Conservation (phyloP, 73 alveolate genomes). For the Paramecium sexaurelia region DNA sequence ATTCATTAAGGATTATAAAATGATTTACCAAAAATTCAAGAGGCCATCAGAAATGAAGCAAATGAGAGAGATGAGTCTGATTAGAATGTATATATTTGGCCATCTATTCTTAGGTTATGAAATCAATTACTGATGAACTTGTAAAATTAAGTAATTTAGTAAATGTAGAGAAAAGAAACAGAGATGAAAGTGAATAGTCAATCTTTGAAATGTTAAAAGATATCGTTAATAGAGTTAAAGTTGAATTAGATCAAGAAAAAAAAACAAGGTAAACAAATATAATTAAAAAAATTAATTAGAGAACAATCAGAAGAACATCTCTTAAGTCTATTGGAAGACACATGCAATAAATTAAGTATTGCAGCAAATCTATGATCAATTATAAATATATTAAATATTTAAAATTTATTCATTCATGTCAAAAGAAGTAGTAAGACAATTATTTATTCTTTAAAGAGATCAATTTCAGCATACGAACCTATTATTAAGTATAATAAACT, state of each 20-base stretch:
- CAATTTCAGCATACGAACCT: constrained; percentile 52
- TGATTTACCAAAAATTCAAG: constrained; percentile 92
- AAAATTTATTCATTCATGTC: background rate
- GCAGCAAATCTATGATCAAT: constrained; percentile 74
- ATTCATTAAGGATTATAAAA: constrained; percentile 61
- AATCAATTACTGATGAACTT: constrained; percentile 83
- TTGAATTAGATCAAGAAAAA: constrained; percentile 89
- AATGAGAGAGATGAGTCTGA: constrained; percentile 84
- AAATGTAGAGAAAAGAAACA: constrained; percentile 80
- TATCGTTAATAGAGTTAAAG: constrained; percentile 85
- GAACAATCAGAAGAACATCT: constrained; percentile 90
- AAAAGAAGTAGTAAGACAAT: background rate
- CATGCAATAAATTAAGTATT: constrained; percentile 86
- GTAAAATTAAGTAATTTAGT: constrained; percentile 71
- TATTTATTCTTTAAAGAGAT: background rate
- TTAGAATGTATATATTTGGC: background rate
- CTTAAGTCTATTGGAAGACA: constrained; percentile 86
- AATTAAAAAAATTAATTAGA: constrained; percentile 52
- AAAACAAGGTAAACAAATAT: constrained; percentile 71
- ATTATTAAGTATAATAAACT: background rate
- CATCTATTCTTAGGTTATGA: constrained; percentile 60
- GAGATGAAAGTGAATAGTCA: constrained; percentile 94
- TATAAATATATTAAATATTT: background rate
- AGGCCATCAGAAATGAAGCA: constrained; percentile 78
- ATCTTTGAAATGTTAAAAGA: constrained; percentile 91